A percentile compares a stretch with the other conserved stretches of the same genome.
These are phyloP conservation scores for Lanzia echinophila DNA, from an alignment of 2,329 filamentous ascomycete genomes.

Conservation along the genomic window DNA sequence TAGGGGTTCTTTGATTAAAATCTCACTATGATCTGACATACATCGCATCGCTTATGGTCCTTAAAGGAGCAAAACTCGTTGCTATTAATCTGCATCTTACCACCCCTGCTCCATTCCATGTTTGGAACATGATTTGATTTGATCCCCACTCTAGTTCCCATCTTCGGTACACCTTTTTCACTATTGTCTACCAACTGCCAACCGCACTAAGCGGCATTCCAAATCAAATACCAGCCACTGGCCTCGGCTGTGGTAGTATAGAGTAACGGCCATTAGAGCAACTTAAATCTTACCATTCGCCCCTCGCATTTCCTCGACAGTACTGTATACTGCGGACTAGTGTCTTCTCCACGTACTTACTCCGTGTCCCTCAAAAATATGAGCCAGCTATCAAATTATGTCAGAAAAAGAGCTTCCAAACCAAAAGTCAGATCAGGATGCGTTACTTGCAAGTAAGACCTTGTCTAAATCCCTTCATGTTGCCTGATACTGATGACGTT, in stretches of 20 bases:
- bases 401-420: constrained; percentile 8
- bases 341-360: neutral
- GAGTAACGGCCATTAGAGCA: neutral
- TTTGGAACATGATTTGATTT: too few relatives aligned
- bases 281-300: neutral
- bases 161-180: neutral
- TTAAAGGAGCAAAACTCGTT: neutral
- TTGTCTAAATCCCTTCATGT: neutral
- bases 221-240: neutral
- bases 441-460: constrained; percentile 24
- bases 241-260: neutral
- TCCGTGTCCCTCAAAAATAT: neutral
- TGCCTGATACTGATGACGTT: neutral
- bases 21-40: neutral
- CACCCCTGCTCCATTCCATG: neutral
- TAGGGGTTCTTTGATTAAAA: neutral
- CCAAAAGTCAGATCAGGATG: constrained; percentile 9
- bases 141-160: neutral
- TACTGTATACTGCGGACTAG: neutral
- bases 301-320: neutral
- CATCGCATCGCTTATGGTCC: neutral
- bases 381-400: constrained; percentile 2
- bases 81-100: neutral
- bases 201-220: neutral
- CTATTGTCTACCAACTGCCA: neutral